These are phyloP conservation scores for Marchantia paleacea DNA, from an alignment of 225 moss, liverwort and hornwort genomes.

Conservation along the genomic window DNA sequence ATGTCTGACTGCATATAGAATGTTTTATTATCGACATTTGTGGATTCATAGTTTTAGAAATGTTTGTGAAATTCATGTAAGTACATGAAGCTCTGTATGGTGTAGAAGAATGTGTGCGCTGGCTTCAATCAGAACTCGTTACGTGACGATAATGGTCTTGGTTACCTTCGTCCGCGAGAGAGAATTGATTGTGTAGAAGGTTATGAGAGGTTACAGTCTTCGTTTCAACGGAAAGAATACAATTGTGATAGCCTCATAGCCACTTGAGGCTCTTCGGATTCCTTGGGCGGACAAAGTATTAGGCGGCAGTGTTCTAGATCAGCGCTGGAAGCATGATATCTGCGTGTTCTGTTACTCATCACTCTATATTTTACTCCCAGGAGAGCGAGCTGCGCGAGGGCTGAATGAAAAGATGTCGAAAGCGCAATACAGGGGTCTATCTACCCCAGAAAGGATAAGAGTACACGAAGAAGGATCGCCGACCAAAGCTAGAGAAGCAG, in stretches of 20 bases:
- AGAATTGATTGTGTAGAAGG: too few relatives aligned
- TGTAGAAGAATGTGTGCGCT: too few relatives aligned
- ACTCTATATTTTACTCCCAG: conserved; percentile 10
- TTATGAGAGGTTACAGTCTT: too few relatives aligned
- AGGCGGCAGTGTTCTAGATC: not conserved
- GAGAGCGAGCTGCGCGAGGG: conserved; percentile 26
- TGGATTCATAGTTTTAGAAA: too few relatives aligned
- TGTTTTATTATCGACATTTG: too few relatives aligned
- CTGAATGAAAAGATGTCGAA: conserved; percentile 52
- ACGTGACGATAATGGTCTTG: not conserved
- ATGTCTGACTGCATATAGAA: too few relatives aligned
- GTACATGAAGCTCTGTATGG: too few relatives aligned
- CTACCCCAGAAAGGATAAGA: conserved; percentile 44
- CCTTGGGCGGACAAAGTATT: not conserved
- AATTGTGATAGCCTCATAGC: not conserved
- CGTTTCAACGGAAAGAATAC: not conserved
- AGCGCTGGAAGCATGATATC: not conserved
- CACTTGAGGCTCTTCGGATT: not conserved
- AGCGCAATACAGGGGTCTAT: conserved; percentile 45
- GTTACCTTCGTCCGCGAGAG: too few relatives aligned
- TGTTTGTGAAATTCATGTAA: too few relatives aligned
- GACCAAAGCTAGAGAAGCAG: conserved; percentile 28
- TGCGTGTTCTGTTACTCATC: not conserved
- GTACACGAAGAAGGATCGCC: conserved; percentile 26
- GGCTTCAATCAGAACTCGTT: too few relatives aligned